Percentiles rank a stretch among this genome's conserved stretches.
Evolutionary conservation across 768 basidiomycete species (phyloP).

Genomic region (Agaricus blazei): DNA sequence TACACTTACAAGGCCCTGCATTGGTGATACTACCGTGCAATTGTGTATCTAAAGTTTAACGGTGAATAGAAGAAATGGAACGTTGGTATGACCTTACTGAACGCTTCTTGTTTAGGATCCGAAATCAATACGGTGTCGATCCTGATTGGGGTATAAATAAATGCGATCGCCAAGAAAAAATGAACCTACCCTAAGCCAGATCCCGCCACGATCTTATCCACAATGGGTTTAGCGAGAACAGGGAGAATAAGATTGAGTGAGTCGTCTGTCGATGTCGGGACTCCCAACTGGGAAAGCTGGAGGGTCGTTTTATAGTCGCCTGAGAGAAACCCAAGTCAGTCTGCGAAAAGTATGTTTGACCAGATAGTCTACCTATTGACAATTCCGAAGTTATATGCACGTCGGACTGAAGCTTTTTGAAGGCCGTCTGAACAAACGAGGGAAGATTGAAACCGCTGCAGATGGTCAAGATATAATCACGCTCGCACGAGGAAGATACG

Average conservation of each 20-base stretch:
- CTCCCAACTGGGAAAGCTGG: constrained; percentile 49
- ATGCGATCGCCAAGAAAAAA: not conserved
- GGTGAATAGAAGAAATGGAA: not conserved
- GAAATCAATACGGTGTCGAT: constrained; percentile 59
- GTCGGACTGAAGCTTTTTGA: constrained; percentile 59
- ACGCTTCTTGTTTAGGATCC: constrained; percentile 50
- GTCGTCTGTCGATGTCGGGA: constrained; percentile 57
- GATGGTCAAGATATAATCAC: not conserved
- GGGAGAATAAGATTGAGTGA: constrained; percentile 63
- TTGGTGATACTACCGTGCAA: constrained; percentile 62
- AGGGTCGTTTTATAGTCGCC: constrained; percentile 63
- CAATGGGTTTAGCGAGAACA: constrained; percentile 67
- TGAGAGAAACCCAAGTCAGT: constrained; percentile 16
- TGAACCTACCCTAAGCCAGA: constrained; percentile 40
- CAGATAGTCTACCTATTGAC: constrained; percentile 42
- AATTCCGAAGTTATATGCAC: constrained; percentile 51
- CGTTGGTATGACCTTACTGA: constrained; percentile 35
- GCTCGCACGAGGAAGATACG: constrained; percentile 12
- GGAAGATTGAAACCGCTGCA: constrained; percentile 58
- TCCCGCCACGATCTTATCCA: constrained; percentile 62
- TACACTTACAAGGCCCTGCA: constrained; percentile 62
- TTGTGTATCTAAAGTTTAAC: constrained; percentile 31
- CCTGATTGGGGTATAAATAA: constrained; percentile 22
- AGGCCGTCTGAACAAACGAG: constrained; percentile 58
- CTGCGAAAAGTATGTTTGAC: not conserved